Conservation (phyloP, 2,329 filamentous ascomycete genomes). For the Aspergillus caelatus region DNA sequence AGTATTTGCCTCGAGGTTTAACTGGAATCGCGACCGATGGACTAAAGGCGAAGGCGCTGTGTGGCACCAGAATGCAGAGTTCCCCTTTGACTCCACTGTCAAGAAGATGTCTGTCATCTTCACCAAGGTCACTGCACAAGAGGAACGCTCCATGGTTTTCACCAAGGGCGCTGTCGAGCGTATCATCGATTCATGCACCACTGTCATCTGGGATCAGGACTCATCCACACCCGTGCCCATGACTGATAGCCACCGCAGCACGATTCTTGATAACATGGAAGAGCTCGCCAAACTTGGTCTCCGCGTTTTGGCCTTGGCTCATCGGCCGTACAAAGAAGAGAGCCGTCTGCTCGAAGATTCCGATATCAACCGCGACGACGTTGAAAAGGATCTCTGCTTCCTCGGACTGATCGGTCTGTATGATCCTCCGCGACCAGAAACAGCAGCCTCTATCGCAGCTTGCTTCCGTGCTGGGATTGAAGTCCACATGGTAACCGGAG, state of each 20-base stretch:
- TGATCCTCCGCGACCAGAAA: conserved; percentile 79
- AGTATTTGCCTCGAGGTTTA: conserved; percentile 69
- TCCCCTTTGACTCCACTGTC: conserved; percentile 70
- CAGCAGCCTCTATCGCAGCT: conserved; percentile 67
- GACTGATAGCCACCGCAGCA: conserved; percentile 54
- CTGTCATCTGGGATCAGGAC: conserved; percentile 49
- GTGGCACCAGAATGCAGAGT: conserved; percentile 64
- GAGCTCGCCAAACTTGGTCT: conserved; percentile 64
- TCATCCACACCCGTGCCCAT: conserved; percentile 45
- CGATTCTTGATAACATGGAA: conserved; percentile 68
- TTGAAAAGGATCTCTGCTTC: conserved; percentile 70
- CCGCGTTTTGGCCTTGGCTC: conserved; percentile 68
- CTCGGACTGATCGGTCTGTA: conserved; percentile 79
- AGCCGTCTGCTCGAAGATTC: conserved; percentile 24
- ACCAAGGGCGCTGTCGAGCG: conserved; percentile 62
- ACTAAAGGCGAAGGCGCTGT: conserved; percentile 49
- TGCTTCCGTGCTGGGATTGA: conserved; percentile 71
- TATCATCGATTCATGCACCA: conserved; percentile 62
- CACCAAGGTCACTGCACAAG: conserved; percentile 24
- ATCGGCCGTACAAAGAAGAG: conserved; percentile 23
- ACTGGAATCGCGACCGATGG: conserved; percentile 58
- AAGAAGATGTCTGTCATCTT: conserved; percentile 76
- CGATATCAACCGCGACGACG: conserved; percentile 56
- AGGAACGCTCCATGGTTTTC: conserved; percentile 30
- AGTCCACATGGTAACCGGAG: conserved; percentile 81